A percentile compares a stretch with the other conserved stretches of the same genome.
phyloP scores from a whole-genome alignment of 441 rosid species.

The Pelargonium cotyledonis region DNA sequence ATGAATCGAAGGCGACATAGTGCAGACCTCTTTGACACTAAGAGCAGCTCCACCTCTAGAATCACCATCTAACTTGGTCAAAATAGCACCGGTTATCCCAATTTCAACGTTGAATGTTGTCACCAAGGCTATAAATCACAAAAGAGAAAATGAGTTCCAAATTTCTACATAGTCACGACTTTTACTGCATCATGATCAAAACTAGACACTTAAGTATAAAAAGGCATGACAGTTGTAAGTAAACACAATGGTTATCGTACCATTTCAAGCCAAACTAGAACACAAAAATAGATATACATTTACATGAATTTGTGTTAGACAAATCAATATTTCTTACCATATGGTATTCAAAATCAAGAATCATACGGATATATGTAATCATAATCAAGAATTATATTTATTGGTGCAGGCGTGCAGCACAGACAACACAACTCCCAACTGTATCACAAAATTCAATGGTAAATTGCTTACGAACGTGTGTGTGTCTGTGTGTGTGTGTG shows the following conservation, averaged over 20 bases:
- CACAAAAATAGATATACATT: conserved; percentile 10
- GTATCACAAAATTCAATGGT: background rate
- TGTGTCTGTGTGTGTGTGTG: too few relatives aligned
- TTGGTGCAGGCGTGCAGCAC: background rate
- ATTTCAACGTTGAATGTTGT: conserved; percentile 92
- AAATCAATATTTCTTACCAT: background rate
- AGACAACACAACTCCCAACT: background rate
- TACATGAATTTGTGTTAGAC: background rate
- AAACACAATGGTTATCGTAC: background rate
- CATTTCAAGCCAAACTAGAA: background rate
- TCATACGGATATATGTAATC: background rate
- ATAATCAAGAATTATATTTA: too few relatives aligned
- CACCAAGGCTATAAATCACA: conserved; percentile 62
- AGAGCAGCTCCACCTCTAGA: conserved; percentile 99
- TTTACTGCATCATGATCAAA: background rate
- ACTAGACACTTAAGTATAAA: background rate
- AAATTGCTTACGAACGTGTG: background rate
- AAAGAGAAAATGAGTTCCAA: conserved; percentile 17
- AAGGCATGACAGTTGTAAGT: background rate
- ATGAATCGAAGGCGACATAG: conserved; percentile 14
- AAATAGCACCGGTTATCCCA: conserved; percentile 96
- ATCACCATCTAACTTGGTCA: conserved; percentile 97
- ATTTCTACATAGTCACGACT: background rate
- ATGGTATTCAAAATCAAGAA: background rate
- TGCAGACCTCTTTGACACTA: conserved; percentile 89